Evolutionary conservation across 495 filamentous ascomycete species (phyloP).

Genomic region (Penicillium canariense): DNA sequence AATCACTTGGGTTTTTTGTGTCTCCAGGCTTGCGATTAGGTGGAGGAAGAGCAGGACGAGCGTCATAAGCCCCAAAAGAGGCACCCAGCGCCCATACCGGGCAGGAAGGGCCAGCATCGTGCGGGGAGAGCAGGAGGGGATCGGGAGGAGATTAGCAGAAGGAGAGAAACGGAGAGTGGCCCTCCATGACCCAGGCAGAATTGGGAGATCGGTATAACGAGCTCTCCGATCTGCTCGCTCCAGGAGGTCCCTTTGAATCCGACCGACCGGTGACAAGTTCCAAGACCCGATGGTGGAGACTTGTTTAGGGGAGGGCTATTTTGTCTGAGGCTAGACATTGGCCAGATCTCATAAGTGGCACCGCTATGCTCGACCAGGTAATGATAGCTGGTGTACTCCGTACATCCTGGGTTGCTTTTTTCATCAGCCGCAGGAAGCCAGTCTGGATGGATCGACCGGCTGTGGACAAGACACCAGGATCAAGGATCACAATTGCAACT

Average conservation of each 20-base stretch:
- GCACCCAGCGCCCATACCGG: conserved; percentile 29
- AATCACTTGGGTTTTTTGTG: conserved; percentile 7
- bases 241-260: conserved; percentile 7
- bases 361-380: conserved; percentile 6
- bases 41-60: conserved; percentile 21
- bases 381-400: conserved; percentile 1
- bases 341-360: not conserved
- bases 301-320: conserved; percentile 4
- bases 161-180: not conserved
- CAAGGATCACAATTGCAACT: not conserved
- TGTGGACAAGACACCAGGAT: not conserved
- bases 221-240: not conserved
- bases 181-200: conserved; percentile 15
- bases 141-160: not conserved
- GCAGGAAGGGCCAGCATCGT: conserved; percentile 22
- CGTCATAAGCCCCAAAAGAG: conserved; percentile 12
- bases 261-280: not conserved
- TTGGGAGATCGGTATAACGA: conserved; percentile 5
- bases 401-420: not conserved
- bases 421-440: not conserved
- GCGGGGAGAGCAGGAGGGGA: not conserved
- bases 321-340: not conserved
- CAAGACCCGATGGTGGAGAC: conserved; percentile 1
- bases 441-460: not conserved
- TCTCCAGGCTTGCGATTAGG: conserved; percentile 11